phyloP scores from a whole-genome alignment of 805 yeast genomes.

The Myxozyma nipponensis region DNA sequence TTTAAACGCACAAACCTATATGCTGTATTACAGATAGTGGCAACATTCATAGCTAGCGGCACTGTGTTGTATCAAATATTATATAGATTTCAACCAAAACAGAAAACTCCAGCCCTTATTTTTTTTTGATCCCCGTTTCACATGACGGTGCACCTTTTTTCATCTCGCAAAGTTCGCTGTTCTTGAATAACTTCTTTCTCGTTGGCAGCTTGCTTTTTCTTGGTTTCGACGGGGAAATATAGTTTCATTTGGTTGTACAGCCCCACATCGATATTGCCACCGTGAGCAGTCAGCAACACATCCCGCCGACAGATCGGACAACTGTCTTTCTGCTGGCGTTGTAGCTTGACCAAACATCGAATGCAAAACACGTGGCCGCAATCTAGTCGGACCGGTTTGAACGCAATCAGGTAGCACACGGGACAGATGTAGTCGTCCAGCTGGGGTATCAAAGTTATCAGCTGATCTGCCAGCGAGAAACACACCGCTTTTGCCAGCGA shows the following conservation, averaged over 20 bases:
- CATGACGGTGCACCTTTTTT: background rate
- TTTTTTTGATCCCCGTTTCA: too few relatives aligned
- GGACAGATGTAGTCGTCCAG: constrained; percentile 75
- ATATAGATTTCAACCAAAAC: background rate
- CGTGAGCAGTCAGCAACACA: constrained; percentile 57
- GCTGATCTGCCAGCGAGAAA: constrained; percentile 46
- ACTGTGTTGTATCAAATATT: too few relatives aligned
- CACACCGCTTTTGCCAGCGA: constrained; percentile 54
- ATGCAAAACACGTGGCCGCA: constrained; percentile 73
- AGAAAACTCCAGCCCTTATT: background rate
- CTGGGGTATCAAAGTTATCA: constrained; percentile 62
- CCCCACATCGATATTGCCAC: constrained; percentile 54
- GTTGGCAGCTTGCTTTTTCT: constrained; percentile 56
- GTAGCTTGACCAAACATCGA: constrained; percentile 64
- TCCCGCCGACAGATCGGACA: constrained; percentile 64
- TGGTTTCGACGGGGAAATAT: constrained; percentile 65
- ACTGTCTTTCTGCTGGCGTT: constrained; percentile 52
- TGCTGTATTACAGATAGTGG: too few relatives aligned
- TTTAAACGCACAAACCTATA: constrained; percentile 38
- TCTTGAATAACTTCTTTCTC: constrained; percentile 48
- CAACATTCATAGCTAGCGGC: too few relatives aligned
- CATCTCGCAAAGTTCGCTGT: constrained; percentile 28
- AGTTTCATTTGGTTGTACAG: constrained; percentile 51
- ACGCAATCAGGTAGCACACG: constrained; percentile 65
- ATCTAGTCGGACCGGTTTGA: constrained; percentile 60